phyloP scores from a whole-genome alignment of 1,139 yeast genomes.

The Zygoascus hellenicus region DNA sequence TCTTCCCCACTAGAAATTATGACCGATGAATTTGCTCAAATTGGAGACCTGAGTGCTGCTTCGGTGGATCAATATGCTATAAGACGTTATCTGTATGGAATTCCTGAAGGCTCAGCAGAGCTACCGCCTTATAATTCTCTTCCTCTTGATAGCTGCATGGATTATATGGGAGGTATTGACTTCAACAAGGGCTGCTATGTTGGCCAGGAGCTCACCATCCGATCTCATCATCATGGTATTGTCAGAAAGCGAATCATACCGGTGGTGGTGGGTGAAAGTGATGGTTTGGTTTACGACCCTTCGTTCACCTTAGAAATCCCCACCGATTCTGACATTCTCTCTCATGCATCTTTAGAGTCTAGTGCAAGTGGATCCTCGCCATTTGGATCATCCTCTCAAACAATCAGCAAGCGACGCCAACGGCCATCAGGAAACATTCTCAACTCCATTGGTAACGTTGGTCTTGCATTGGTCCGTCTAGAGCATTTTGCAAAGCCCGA shows the following conservation, averaged over 20 bases:
- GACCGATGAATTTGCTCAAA: slow-evolving; percentile 19
- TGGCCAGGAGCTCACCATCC: slow-evolving; percentile 90
- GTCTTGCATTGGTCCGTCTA: slow-evolving; percentile 55
- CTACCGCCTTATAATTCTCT: slow-evolving; percentile 46
- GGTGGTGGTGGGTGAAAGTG: slow-evolving; percentile 35
- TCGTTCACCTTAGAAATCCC: slow-evolving; percentile 16
- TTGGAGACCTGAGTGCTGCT: slow-evolving; percentile 16
- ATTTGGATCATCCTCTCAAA: slow-evolving; percentile 25
- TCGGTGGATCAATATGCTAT: slow-evolving; percentile 36
- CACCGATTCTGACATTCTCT: not conserved
- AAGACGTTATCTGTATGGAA: slow-evolving; percentile 55
- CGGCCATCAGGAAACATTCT: slow-evolving; percentile 50
- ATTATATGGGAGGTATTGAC: slow-evolving; percentile 75
- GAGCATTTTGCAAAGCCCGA: slow-evolving; percentile 40
- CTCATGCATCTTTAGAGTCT: not conserved
- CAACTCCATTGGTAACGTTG: slow-evolving; percentile 52
- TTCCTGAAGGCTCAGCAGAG: slow-evolving; percentile 55
- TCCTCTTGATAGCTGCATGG: slow-evolving; percentile 83
- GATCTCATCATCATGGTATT: slow-evolving; percentile 79
- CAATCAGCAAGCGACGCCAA: slow-evolving; percentile 10
- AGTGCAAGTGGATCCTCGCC: slow-evolving; percentile 11
- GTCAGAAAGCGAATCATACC: slow-evolving; percentile 80
- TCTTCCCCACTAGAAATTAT: slow-evolving; percentile 33
- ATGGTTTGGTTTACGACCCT: slow-evolving; percentile 8
- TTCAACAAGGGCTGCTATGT: slow-evolving; percentile 91